phyloP scores from a whole-genome alignment of 495 filamentous ascomycete species.

The Trichocladium uniseriatum region DNA sequence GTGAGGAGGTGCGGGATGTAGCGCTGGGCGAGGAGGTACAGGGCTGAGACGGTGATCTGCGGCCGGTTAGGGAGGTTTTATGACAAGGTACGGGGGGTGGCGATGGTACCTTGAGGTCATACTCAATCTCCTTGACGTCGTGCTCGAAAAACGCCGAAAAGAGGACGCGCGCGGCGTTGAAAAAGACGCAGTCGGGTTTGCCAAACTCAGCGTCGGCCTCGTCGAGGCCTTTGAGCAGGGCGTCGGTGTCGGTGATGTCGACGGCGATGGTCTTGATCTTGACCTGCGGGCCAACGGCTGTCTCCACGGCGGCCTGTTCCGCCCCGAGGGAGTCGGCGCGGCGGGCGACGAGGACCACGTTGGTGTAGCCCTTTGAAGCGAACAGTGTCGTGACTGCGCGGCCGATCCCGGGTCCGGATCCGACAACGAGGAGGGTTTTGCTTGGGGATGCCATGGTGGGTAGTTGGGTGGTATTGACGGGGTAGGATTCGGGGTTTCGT shows the following conservation, averaged over 20 bases:
- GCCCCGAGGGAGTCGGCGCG: constrained; percentile 22
- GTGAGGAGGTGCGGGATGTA: constrained; percentile 27
- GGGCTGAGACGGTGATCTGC: constrained; percentile 31
- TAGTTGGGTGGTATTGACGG: not conserved
- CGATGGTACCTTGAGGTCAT: constrained; percentile 37
- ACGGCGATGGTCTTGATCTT: constrained; percentile 23
- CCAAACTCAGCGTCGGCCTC: constrained; percentile 24
- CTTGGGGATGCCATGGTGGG: not conserved
- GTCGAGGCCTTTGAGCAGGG: constrained; percentile 20
- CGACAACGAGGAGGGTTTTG: constrained; percentile 28
- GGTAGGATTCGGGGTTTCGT: too few relatives aligned
- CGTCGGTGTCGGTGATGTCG: constrained; percentile 25
- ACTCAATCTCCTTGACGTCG: constrained; percentile 27
- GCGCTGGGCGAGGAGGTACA: constrained; percentile 28
- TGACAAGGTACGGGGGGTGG: too few relatives aligned
- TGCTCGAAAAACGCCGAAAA: constrained; percentile 21
- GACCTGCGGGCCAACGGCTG: constrained; percentile 11
- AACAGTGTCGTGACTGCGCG: constrained; percentile 27
- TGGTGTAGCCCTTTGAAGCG: constrained; percentile 28
- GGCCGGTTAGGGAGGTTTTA: too few relatives aligned
- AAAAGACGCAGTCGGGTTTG: constrained; percentile 29
- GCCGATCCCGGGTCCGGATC: constrained; percentile 37
- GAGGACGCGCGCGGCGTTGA: constrained; percentile 33
- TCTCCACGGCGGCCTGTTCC: constrained; percentile 23
- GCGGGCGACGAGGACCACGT: constrained; percentile 32